Evolutionary conservation across 2,329 filamentous ascomycete genomes (phyloP), one percentile per base, ranked within the genome.

Genomic region (Cercospora zeae-maydis): DNA sequence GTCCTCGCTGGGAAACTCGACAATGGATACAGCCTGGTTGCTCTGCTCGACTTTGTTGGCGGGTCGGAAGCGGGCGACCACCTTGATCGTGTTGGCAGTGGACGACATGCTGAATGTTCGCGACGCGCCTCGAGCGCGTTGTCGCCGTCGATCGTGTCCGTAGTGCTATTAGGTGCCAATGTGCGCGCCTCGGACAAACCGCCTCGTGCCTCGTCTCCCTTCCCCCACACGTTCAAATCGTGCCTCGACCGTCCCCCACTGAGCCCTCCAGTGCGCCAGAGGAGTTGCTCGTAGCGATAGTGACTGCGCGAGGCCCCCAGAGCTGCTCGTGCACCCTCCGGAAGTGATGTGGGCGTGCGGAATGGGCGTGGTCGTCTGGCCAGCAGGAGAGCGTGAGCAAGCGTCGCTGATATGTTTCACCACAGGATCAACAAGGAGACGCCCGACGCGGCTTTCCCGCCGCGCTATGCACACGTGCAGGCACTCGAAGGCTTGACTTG

Each of bases 61-160:
- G 72, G 95, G 95, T 76, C 95, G 88, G 81, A 99, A 99, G 75
- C 95, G 91, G 82, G 93, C 93, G 78, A 99, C 93, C 77, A 99
- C 95, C 91, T 75, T 75, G 71, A 75, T 75, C 31, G 73, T 75
- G 66, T 74, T 75, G 34, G 72, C 56, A 19, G 70, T 68, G 42
- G 57, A 52, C 60, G 72, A 59, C 72, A 74, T 74, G 60, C 16
- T 66, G 57, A 30, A 52, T 53, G 49, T 34, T 34, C 31, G 52
- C n/a, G 31, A 31, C 51, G 45, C 42, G 58, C 58, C 39, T 34
- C 19, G 55, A 60, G 59, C 52, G 52, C 45, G 37, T 31, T 55
- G 30, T 19, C 19, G 42, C 31, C 16, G 39, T 37, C 58, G 31
- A 30, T 36, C 42, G 24, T 54, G 54, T 27, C 21, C 21, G 59